These are phyloP conservation scores for Hyparrhenia diplandra DNA, from an alignment of 176 grass and related monocot species.

Conservation along the genomic window DNA sequence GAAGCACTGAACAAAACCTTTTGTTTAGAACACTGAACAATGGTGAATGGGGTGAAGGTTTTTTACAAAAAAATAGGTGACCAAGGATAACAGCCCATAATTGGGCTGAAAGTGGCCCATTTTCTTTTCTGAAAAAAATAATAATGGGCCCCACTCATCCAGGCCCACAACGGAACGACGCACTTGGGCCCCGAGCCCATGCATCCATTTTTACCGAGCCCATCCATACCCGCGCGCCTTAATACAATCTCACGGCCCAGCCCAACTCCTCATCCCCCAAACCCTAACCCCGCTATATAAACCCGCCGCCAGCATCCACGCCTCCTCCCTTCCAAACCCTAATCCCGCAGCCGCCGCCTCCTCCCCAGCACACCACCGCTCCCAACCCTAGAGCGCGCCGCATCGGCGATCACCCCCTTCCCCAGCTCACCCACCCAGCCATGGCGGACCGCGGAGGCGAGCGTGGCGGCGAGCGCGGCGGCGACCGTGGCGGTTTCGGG, in stretches of 20 bases:
- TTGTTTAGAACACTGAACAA: too few species aligned
- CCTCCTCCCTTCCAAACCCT: background rate
- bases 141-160: too few species aligned
- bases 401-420: background rate
- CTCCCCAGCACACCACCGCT: background rate
- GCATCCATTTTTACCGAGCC: background rate
- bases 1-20: too few species aligned
- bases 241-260: background rate
- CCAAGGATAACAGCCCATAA: too few species aligned
- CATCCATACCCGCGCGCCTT: background rate
- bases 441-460: slow-evolving; percentile 65
- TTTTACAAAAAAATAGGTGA: too few species aligned
- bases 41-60: too few species aligned
- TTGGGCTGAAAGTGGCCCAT: too few species aligned
- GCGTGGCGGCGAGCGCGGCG: slow-evolving; percentile 10
- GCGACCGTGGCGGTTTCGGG: slow-evolving; percentile 50
- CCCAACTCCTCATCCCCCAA: background rate
- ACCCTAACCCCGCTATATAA: slow-evolving; percentile 37
- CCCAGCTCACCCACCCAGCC: too few species aligned
- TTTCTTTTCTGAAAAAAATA: too few species aligned
- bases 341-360: background rate
- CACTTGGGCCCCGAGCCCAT: background rate
- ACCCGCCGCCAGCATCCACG: background rate
- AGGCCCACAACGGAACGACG: too few species aligned
- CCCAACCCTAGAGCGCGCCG: background rate